Base-by-base conservation (phyloP, 441 rosid genomes). In the Gossypium trilobum region DNA sequence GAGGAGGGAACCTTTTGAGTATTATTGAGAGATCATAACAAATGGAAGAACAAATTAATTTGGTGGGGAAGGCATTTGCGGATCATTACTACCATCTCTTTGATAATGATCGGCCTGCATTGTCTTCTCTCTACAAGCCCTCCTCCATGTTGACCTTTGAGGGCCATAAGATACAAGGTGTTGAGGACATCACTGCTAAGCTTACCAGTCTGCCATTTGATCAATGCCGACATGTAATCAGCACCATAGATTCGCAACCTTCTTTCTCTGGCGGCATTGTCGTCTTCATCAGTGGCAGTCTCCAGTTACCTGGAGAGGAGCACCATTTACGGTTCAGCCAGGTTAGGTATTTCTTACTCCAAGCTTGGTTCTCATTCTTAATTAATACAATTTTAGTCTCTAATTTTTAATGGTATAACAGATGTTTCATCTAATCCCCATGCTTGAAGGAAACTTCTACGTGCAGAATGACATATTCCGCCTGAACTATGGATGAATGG, bases 381-480 rank as follows among this genome's bases (percentile, higher is more conserved):
- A 6, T 13, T 14, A n/a, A 51, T 16, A 51, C 17, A 5, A 7
- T 14, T 20, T 39, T 11, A 2, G 8, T n/a, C 39, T 58, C 42
- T 8, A 25, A 13, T 56, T 58, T 20, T n/a, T 57, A 23, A 19
- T 20, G 20, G 46, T 57, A 27, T 27, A 81, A 83, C 91, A 93
- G 97, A 87, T 88, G 88, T 91, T 93, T 81, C 96, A 93, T 75
- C 80, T 93, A 80, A 71, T 87, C 55, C 88, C 97, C 0, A 60
- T 72, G 17, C 62, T 19, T 3, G 79, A 81, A 74, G 95, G 97
- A 75, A 84, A 81, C 73, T 85, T 86, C 82, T 88, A 80, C 72
- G 86, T 90, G 77, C 92, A 88, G 78, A 93, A 93, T 74, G 98
- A 91, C 85, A 90, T 93, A 55, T 93, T 93, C 51, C 90, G 91